Base-by-base conservation (phyloP, 176 grass and related monocot genomes). In the Eragrostis nindensis region DNA sequence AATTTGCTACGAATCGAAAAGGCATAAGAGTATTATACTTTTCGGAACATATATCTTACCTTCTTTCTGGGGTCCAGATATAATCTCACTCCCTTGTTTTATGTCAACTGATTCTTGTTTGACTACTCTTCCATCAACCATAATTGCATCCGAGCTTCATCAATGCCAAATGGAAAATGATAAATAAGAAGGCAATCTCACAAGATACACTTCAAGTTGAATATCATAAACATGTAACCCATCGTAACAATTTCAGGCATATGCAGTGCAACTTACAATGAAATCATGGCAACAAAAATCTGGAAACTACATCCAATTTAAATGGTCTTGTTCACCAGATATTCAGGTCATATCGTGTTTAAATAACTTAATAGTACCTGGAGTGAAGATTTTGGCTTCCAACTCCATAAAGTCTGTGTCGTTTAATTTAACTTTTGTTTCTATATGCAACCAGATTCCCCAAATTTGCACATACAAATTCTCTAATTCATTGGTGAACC, bases 1-100 rank as follows among this genome's bases (percentile, higher is more conserved):
- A 77, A n/a, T 14, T 66, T 18, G 13, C 67, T 64, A 38, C 63
- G 56, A 2, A 63, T 62, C 78, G 18, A 77, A 77, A 65, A 54
- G 62, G 60, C 47, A 50, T 13, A 74, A 66, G 59, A 72, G 38
- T 53, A 70, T 3, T 62, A 45, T 10, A 53, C 21, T 59, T 71
- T 42, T 16, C 6, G 43, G 47, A 27, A 19, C 53, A 36, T 40
- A 46, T 46, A 74, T 40, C 30, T 68, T 49, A 95, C 92, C 96
- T 84, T 93, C 90, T 90, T 66, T 91, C 68, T 93, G 81, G 60
- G 95, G 95, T 27, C 96, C 96, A 76, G 96, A 71, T 65, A 94
- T 70, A 54, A 98, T 88, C 90, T 95, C 75, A 46, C 83, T 90
- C 52, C 92, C 92, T 68, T 76, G 71, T 84, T 86, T 88, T 45